Conservation (phyloP, 371 early-diverging fungal species). For the Syncephalastrum monosporum region DNA sequence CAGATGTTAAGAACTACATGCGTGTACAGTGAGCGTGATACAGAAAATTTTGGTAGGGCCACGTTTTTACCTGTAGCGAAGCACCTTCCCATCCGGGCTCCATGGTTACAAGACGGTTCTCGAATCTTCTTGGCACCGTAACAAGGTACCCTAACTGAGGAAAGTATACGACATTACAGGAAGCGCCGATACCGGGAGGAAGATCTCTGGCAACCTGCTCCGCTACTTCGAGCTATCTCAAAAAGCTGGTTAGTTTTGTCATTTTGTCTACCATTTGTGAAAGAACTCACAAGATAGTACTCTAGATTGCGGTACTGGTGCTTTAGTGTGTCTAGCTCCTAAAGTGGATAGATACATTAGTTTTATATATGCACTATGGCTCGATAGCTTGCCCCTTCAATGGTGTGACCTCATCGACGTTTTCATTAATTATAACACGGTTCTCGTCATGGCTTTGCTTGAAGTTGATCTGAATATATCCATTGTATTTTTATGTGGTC, state of each 20-base stretch:
- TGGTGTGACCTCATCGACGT: conserved; percentile 53
- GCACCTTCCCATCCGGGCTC: too few species aligned
- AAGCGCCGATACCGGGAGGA: conserved; percentile 45
- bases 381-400: background rate
- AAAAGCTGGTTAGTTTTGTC: background rate
- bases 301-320: conserved; percentile 58
- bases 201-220: conserved; percentile 52
- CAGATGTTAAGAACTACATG: conserved; percentile 66
- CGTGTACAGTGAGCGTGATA: too few species aligned
- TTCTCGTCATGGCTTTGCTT: conserved; percentile 57
- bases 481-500: background rate
- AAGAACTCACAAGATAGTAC: conserved; percentile 41
- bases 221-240: conserved; percentile 57
- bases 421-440: conserved; percentile 57
- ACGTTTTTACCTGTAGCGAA: conserved; percentile 18
- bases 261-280: background rate
- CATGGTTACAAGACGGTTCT: background rate
- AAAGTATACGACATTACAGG: conserved; percentile 78
- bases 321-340: conserved; percentile 63
- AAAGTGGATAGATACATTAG: too few species aligned
- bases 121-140: conserved; percentile 56
- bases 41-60: background rate
- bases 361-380: too few species aligned
- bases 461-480: conserved; percentile 65
- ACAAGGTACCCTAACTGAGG: conserved; percentile 81